Evolutionary conservation across 2,329 filamentous ascomycete species (phyloP), one percentile per base, ranked within the genome.

Genomic region (Colletotrichum australisinense): DNA sequence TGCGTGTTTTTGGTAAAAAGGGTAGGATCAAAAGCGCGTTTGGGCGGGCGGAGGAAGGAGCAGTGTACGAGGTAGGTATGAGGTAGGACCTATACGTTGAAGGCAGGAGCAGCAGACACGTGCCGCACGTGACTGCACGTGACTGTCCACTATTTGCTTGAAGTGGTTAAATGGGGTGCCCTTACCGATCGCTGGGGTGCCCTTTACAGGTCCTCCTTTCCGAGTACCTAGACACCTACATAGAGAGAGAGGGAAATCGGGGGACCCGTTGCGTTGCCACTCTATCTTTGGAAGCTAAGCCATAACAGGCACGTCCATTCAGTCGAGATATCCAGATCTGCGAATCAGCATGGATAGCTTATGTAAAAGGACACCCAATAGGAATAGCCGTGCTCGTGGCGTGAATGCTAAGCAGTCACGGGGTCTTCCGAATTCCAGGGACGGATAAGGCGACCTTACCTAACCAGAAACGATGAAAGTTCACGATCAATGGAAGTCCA

Each of bases 241-340:
- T n/a, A n/a, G 7, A 19, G 46, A 28, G 30, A 19, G 7, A 49
- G 46, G 46, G 22, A 19, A 22, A 49, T 24, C 14, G 35, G 14
- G 32, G 57, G 57, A 28, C 35, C 65, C 19, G 52, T 69, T 46
- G 16, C 53, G 35, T 58, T 63, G 69, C 69, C 69, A 72, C 69
- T 69, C 69, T 53, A 69, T 72, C 66, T 72, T 72, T 69, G 58
- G 52, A 59, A 63, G 65, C 65, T 69, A 69, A n/a, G 53, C 65
- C 65, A 30, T 38, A 62, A 71, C 42, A 28, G 63, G 63, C 38
- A 52, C 49, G 46, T 46, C 24, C 49, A 46, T 12, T 38, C 66
- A 28, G 14, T 30, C 11, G 42, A 30, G 16, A 9, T 52, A 22
- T n/a, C 22, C 32, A 42, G 49, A 65, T 56, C 46, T 38, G 42